These are phyloP conservation scores for Lomentospora prolificans DNA, from an alignment of 2,329 filamentous ascomycete genomes.

Conservation along the genomic window DNA sequence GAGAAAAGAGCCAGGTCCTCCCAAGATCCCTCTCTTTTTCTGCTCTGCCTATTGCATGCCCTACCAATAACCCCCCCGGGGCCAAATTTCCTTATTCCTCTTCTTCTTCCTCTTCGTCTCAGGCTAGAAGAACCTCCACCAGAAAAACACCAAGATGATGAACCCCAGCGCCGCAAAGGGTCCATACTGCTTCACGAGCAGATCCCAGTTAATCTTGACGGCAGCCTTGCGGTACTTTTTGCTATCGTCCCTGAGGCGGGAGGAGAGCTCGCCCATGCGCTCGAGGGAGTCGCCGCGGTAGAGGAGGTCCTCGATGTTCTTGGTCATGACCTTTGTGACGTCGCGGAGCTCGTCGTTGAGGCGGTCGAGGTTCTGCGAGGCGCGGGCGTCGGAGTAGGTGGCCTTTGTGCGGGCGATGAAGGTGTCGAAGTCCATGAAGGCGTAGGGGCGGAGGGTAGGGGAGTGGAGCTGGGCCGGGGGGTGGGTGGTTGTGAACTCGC, in stretches of 20 bases:
- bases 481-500: slow-evolving; percentile 87
- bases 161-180: slow-evolving; percentile 75
- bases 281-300: slow-evolving; percentile 92
- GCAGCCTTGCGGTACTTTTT: slow-evolving; percentile 90
- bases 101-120: background rate
- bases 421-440: slow-evolving; percentile 95
- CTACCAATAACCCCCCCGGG: background rate
- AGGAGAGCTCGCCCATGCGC: slow-evolving; percentile 92
- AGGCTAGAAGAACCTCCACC: slow-evolving; percentile 82
- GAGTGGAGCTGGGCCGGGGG: slow-evolving; percentile 61
- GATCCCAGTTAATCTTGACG: slow-evolving; percentile 95
- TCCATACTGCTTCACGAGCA: slow-evolving; percentile 92
- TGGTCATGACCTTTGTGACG: slow-evolving; percentile 98
- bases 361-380: slow-evolving; percentile 85
- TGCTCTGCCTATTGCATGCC: background rate
- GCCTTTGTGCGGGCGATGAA: slow-evolving; percentile 91
- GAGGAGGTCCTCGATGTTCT: slow-evolving; percentile 96
- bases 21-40: too few species aligned
- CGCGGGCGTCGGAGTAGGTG: slow-evolving; percentile 86
- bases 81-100: background rate
- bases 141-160: slow-evolving; percentile 77
- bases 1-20: too few species aligned
- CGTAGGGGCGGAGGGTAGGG: slow-evolving; percentile 75
- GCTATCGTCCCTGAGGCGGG: slow-evolving; percentile 78
- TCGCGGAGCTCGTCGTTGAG: slow-evolving; percentile 95